Percentiles rank a stretch among this genome's conserved stretches.
phyloP scores from a whole-genome alignment of 2,329 filamentous ascomycete genomes.

The Madurella fahalii region DNA sequence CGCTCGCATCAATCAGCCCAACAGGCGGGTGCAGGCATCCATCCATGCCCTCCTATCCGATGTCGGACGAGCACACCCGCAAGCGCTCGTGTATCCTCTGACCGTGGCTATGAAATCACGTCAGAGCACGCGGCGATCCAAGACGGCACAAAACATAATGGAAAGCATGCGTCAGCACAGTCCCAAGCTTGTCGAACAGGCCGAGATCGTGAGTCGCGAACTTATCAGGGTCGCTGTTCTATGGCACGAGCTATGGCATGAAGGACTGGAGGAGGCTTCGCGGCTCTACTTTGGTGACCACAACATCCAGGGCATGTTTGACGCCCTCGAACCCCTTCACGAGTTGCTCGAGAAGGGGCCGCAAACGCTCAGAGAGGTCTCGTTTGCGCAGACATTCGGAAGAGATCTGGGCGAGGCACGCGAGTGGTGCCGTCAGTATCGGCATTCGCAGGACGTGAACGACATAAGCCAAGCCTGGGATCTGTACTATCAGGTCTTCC shows the following conservation, averaged over 20 bases:
- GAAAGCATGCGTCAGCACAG: slow-evolving; percentile 97
- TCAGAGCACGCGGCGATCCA: slow-evolving; percentile 75
- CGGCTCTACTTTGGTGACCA: slow-evolving; percentile 95
- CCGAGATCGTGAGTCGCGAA: slow-evolving; percentile 91
- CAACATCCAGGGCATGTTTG: slow-evolving; percentile 97
- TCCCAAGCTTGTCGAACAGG: slow-evolving; percentile 86
- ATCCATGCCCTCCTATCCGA: slow-evolving; percentile 91
- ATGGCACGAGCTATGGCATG: slow-evolving; percentile 99
- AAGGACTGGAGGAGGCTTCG: slow-evolving; percentile 93
- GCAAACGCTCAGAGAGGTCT: slow-evolving; percentile 91
- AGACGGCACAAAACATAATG: slow-evolving; percentile 91
- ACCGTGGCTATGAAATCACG: slow-evolving; percentile 96
- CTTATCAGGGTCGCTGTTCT: slow-evolving; percentile 94
- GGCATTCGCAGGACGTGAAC: slow-evolving; percentile 80
- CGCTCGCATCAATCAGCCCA: slow-evolving; percentile 94
- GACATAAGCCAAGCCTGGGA: slow-evolving; percentile 99
- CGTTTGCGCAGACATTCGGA: slow-evolving; percentile 95
- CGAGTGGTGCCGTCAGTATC: slow-evolving; percentile 93
- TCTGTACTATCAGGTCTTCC: slow-evolving; percentile 97
- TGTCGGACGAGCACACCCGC: slow-evolving; percentile 89
- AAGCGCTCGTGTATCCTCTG: slow-evolving; percentile 92
- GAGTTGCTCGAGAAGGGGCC: slow-evolving; percentile 86
- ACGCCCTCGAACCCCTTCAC: slow-evolving; percentile 83
- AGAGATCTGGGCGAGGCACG: slow-evolving; percentile 91
- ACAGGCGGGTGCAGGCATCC: slow-evolving; percentile 78